Evolutionary conservation across 305 asterid species (phyloP).

Genomic region (Fraxinus albicans): DNA sequence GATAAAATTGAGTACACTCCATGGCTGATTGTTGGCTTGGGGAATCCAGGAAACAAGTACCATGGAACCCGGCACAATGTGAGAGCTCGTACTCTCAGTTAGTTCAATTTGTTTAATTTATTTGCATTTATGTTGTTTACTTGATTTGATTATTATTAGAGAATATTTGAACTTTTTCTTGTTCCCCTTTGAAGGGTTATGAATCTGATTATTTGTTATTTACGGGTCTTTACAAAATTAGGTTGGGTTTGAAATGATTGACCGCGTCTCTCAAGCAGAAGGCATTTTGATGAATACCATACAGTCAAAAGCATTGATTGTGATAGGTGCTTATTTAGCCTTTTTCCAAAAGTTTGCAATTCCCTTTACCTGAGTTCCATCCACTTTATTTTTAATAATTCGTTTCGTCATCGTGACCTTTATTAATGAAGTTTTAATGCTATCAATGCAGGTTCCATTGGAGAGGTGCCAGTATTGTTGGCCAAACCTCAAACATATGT

Average conservation of each 20-base stretch:
- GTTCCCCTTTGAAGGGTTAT: background rate
- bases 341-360: background rate
- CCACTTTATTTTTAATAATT: background rate
- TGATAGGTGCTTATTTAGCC: constrained; percentile 60
- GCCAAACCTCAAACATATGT: constrained; percentile 93
- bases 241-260: constrained; percentile 97
- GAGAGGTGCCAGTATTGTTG: constrained; percentile 77
- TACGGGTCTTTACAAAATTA: constrained; percentile 22
- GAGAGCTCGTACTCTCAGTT: constrained; percentile 21
- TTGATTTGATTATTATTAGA: constrained; percentile 1
- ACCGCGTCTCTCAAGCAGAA: constrained; percentile 66
- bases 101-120: background rate
- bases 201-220: constrained; percentile 3
- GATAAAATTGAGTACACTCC: constrained; percentile 76
- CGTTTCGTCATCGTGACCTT: background rate
- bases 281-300: constrained; percentile 83
- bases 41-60: constrained; percentile 87
- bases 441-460: constrained; percentile 71
- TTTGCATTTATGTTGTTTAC: background rate
- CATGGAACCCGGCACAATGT: constrained; percentile 95
- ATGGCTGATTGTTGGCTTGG: constrained; percentile 89
- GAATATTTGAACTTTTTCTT: background rate
- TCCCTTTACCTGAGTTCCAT: background rate
- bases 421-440: constrained; percentile 16
- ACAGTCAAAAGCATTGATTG: constrained; percentile 84